Evolutionary conservation across 139 green algal genomes (phyloP), one percentile per base, ranked within the genome.

Genomic region (Eudorina sp.): DNA sequence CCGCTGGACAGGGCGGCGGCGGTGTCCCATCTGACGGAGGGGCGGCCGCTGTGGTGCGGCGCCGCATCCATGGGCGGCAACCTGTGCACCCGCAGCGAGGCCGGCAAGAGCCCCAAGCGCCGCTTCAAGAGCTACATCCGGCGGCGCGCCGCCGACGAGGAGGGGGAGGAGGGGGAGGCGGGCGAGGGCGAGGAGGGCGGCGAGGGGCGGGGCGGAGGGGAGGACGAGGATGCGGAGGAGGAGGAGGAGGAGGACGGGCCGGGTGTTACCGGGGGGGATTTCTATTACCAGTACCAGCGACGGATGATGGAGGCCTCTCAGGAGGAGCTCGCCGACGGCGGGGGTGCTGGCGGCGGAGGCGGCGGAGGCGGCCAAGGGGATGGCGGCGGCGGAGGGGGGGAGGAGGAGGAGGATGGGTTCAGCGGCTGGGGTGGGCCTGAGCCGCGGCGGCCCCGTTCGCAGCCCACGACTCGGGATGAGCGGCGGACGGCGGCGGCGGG

Each of bases 381-480:
- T n/a, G n/a, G n/a, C n/a, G n/a, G n/a, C n/a, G n/a, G n/a, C n/a
- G n/a, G n/a, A n/a, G n/a, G n/a, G 58, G 14, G 58, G 58, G 19
- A 69, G 58, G 41, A 13, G 11, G 70, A 55, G 8, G 40, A 40
- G 25, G 70, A 79, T 43, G 70, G 70, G 1, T 46, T 75, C 31
- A 46, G 31, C 3, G 66, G 34, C 16, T 75, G 66, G 66, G 66
- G 34, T 1, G 66, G 31, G 9, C 19, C 34, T 19, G 34, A 75
- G 66, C 23, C 66, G 66, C 66, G 38, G 34, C 66, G 66, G 66
- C 66, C 66, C 18, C 66, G 3, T 34, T 75, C 66, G 14, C 66
- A 75, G 36, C 66, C 66, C 34, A 75, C 66, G 36, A 75, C 66
- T 14, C 46, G 46, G 66, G 66, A 75, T 11, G 66, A 75, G 66